phyloP scores from a whole-genome alignment of 2,329 filamentous ascomycete species.

The Pseudopithomyces maydicus region DNA sequence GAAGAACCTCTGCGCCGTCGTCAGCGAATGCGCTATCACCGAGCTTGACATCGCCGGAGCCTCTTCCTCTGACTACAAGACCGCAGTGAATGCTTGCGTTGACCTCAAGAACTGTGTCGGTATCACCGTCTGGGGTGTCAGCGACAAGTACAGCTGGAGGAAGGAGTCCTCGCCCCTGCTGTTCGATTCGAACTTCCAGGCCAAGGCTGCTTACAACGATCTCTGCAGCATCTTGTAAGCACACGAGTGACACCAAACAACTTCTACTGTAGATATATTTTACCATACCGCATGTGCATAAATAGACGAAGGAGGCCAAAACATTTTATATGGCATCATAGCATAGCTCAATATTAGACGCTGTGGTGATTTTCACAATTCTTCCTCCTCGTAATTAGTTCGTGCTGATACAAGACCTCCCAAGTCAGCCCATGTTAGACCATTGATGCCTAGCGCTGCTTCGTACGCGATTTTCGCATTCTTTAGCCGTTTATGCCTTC shows the following conservation, averaged over 20 bases:
- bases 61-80: slow-evolving; percentile 62
- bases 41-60: slow-evolving; percentile 70
- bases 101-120: slow-evolving; percentile 65
- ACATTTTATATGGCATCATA: slow-evolving; percentile 2
- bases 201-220: slow-evolving; percentile 48
- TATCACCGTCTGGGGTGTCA: slow-evolving; percentile 66
- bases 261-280: not conserved
- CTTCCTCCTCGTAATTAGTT: slow-evolving; percentile 24
- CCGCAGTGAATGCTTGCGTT: slow-evolving; percentile 61
- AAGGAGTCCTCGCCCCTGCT: slow-evolving; percentile 44
- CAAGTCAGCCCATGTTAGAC: slow-evolving; percentile 47
- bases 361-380: slow-evolving; percentile 15
- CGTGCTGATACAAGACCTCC: slow-evolving; percentile 49
- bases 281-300: not conserved
- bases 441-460: slow-evolving; percentile 38
- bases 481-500: slow-evolving; percentile 9
- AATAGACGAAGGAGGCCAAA: not conserved
- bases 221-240: slow-evolving; percentile 22
- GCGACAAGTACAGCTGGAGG: slow-evolving; percentile 52
- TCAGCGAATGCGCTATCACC: slow-evolving; percentile 66
- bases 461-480: slow-evolving; percentile 33
- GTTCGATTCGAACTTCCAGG: slow-evolving; percentile 48
- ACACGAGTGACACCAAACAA: not conserved
- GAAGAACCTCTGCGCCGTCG: slow-evolving; percentile 57
- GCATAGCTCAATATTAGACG: not conserved